phyloP scores from a whole-genome alignment of 345 rosid species.

The Arabis alpina region DNA sequence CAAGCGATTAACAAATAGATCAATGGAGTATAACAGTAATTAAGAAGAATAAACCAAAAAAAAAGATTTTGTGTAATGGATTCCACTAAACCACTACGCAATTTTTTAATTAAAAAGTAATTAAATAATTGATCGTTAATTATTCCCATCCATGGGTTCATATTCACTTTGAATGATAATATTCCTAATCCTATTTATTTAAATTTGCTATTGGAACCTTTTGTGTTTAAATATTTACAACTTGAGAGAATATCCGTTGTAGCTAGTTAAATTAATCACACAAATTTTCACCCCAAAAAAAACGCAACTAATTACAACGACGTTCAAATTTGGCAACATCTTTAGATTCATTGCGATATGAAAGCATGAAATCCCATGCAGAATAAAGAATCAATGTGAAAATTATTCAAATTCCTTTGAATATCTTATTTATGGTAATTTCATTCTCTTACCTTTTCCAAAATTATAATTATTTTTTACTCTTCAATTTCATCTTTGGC shows the following conservation, averaged over 20 bases:
- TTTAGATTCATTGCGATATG: conserved; percentile 2
- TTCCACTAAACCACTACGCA: conserved; percentile 41
- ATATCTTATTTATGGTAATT: conserved; percentile 31
- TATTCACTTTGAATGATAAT: conserved; percentile 32
- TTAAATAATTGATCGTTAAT: conserved; percentile 24
- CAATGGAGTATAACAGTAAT: conserved; percentile 36
- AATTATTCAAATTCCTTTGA: neutral
- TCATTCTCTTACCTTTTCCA: neutral
- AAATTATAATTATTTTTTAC: neutral
- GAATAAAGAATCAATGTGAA: conserved; percentile 20
- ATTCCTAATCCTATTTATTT: conserved; percentile 31
- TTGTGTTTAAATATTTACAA: conserved; percentile 25
- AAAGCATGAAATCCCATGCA: conserved; percentile 34
- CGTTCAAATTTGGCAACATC: conserved; percentile 28
- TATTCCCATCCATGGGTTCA: conserved; percentile 38
- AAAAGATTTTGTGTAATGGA: conserved; percentile 34
- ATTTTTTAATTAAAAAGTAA: neutral
- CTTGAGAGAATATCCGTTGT: conserved; percentile 30
- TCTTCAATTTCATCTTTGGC: conserved; percentile 18
- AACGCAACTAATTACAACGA: conserved; percentile 19
- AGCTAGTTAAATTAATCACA: conserved; percentile 21
- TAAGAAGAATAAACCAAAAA: conserved; percentile 15
- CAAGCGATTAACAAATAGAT: conserved; percentile 37
- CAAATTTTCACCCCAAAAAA: neutral
- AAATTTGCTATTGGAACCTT: conserved; percentile 7